Conservation (phyloP, 2,329 filamentous ascomycete genomes). For the Arachnopeziza araneosa region DNA sequence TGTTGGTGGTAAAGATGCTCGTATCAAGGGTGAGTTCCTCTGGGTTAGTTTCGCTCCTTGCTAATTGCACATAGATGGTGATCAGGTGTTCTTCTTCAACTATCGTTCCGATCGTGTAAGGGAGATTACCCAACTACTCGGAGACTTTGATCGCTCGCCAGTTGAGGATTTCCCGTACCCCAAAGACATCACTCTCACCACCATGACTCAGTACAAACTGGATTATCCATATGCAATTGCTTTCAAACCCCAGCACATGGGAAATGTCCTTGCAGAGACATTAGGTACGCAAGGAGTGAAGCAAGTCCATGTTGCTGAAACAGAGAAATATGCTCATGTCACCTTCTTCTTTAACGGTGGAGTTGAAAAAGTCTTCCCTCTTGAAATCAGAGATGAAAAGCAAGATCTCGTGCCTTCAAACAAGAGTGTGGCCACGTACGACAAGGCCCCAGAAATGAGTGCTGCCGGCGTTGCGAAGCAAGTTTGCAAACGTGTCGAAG, state of each 20-base stretch:
- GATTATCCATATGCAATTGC: slow-evolving; percentile 90
- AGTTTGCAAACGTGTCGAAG: slow-evolving; percentile 77
- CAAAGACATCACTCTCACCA: slow-evolving; percentile 79
- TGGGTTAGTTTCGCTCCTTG: neutral
- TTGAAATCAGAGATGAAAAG: slow-evolving; percentile 81
- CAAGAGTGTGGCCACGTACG: slow-evolving; percentile 86
- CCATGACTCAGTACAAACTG: slow-evolving; percentile 98
- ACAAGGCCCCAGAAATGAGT: slow-evolving; percentile 93
- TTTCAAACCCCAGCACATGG: slow-evolving; percentile 93
- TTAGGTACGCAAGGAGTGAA: slow-evolving; percentile 81
- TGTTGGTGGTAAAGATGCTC: slow-evolving; percentile 76
- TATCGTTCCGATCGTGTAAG: slow-evolving; percentile 97
- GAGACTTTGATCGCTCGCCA: slow-evolving; percentile 86
- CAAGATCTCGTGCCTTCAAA: slow-evolving; percentile 80
- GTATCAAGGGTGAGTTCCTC: slow-evolving; percentile 67
- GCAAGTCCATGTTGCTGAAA: slow-evolving; percentile 97
- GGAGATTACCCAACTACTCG: slow-evolving; percentile 91
- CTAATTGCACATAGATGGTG: slow-evolving; percentile 56
- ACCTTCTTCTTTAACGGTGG: slow-evolving; percentile 99
- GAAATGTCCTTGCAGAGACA: slow-evolving; percentile 97
- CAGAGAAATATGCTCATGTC: slow-evolving; percentile 98
- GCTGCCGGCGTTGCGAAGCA: slow-evolving; percentile 85
- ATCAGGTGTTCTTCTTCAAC: slow-evolving; percentile 99
- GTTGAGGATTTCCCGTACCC: slow-evolving; percentile 90
- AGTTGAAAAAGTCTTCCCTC: slow-evolving; percentile 90